Conservation (phyloP, 768 basidiomycete genomes). For the Myochromella boudieri region DNA sequence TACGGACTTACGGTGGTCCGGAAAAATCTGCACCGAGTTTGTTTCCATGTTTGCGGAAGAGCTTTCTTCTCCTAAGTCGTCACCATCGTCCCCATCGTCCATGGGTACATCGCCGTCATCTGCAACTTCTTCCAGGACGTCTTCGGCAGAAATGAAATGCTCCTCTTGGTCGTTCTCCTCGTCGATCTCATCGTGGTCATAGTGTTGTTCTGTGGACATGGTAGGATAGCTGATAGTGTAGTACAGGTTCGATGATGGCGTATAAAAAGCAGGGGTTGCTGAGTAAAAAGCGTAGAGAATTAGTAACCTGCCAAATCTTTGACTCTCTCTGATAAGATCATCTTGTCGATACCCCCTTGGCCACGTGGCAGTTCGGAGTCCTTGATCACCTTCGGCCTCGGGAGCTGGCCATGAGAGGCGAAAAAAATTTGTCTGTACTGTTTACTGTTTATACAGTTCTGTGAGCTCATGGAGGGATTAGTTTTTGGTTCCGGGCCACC, state of each 20-base stretch:
- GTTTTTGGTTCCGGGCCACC: too few species aligned
- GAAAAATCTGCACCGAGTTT: conserved; percentile 71
- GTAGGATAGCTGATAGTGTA: neutral
- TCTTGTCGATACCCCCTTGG: conserved; percentile 16
- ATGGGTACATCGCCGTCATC: conserved; percentile 71
- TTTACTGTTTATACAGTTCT: too few species aligned
- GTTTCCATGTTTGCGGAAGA: conserved; percentile 43
- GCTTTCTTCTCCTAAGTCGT: conserved; percentile 41
- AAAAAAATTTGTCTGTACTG: too few species aligned
- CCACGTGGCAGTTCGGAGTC: too few species aligned
- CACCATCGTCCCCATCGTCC: conserved; percentile 66
- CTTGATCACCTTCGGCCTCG: too few species aligned
- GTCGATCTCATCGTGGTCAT: conserved; percentile 22
- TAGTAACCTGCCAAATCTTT: conserved; percentile 8
- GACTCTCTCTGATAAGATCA: conserved; percentile 14
- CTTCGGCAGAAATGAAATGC: conserved; percentile 64
- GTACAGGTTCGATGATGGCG: neutral
- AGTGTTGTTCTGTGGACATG: conserved; percentile 33
- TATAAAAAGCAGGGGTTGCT: conserved; percentile 12
- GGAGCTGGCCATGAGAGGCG: too few species aligned
- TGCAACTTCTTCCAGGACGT: conserved; percentile 61
- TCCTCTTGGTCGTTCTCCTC: conserved; percentile 47
- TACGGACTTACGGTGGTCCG: conserved; percentile 71
- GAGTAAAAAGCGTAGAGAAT: conserved; percentile 18
- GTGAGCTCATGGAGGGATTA: too few species aligned